Conservation (phyloP, 331 rosid genomes). For the Quercus phellos region DNA sequence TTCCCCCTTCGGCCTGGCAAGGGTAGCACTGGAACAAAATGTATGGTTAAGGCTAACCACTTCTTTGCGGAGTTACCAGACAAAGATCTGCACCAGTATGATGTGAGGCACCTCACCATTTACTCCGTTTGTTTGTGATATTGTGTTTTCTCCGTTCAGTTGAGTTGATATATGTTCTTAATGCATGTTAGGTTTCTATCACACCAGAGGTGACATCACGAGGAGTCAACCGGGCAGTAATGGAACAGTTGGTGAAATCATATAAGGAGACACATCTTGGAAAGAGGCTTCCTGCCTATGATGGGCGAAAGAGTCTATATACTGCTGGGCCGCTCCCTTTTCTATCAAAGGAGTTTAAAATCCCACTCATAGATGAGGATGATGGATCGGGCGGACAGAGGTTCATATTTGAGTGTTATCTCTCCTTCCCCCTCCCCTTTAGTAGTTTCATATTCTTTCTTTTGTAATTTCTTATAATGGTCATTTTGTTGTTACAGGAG, state of each 20-base stretch:
- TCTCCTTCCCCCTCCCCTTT: background rate
- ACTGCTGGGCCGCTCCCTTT: slow-evolving; percentile 97
- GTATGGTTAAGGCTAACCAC: slow-evolving; percentile 85
- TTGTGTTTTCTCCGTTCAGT: background rate
- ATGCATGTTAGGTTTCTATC: slow-evolving; percentile 61
- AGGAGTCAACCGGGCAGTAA: slow-evolving; percentile 89
- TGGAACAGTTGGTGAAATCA: slow-evolving; percentile 62
- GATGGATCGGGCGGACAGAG: slow-evolving; percentile 86
- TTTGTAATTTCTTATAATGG: background rate
- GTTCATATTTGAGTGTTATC: slow-evolving; percentile 25
- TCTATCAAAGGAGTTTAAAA: slow-evolving; percentile 58
- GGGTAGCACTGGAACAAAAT: slow-evolving; percentile 60
- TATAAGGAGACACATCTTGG: slow-evolving; percentile 77
- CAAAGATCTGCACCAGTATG: slow-evolving; percentile 93
- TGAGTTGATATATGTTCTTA: background rate
- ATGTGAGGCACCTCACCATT: slow-evolving; percentile 48
- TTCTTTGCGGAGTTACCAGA: slow-evolving; percentile 88
- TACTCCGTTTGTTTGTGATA: background rate
- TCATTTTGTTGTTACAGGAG: slow-evolving; percentile 46
- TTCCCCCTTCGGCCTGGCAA: slow-evolving; percentile 94
- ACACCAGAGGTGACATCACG: slow-evolving; percentile 84
- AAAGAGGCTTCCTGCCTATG: slow-evolving; percentile 86
- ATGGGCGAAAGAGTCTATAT: slow-evolving; percentile 91
- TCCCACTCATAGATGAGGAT: slow-evolving; percentile 73
- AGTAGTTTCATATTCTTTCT: background rate